Evolutionary conservation across 2,329 filamentous ascomycete genomes (phyloP), one percentile per base, ranked within the genome.

Genomic region (Fusarium napiforme): DNA sequence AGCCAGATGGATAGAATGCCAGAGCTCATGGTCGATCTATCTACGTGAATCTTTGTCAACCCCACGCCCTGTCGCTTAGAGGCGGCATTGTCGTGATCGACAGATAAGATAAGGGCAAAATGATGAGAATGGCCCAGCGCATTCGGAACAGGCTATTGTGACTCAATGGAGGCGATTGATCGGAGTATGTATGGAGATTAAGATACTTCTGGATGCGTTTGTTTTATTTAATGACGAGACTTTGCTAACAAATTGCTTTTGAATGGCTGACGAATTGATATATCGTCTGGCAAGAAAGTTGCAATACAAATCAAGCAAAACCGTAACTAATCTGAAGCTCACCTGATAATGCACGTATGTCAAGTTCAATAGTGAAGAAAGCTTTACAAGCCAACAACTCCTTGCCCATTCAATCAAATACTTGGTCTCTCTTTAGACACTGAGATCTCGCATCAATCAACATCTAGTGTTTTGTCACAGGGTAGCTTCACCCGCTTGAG

Each of bases 61-160:
- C 56, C 56, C 56, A 59, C 42, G 32, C 32, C 4, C 12, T 1
- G 15, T 18, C 58, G 58, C 58, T 60, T 60, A 60, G 36, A 42
- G 47, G 5, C 58, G 58, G 58, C 47, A 60, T 40, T 56, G 47
- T n/a, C 28, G 4, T 1, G 7, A 14, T 10, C 1, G 0, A 12
- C 0, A n/a, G 57, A 60, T 60, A 60, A 60, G 58, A 56, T 56
- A 42, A 55, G 47, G 11, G 1, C 19, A 16, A 57, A 18, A 18
- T 5, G 2, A 12, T 26, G 18, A 58, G 7, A 23, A 47, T 32
- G 7, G 0, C 23, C 9, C 19, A 50, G 32, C 56, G 23, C 28
- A 4, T 11, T 58, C 40, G 42, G 40, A 30, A 9, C 10, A 8
- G 9, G 28, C 28, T 30, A 30, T 9, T 10, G 10, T 30, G 28